Evolutionary conservation across 1,284 basidiomycete species (phyloP).

Genomic region (Trametes sp.): DNA sequence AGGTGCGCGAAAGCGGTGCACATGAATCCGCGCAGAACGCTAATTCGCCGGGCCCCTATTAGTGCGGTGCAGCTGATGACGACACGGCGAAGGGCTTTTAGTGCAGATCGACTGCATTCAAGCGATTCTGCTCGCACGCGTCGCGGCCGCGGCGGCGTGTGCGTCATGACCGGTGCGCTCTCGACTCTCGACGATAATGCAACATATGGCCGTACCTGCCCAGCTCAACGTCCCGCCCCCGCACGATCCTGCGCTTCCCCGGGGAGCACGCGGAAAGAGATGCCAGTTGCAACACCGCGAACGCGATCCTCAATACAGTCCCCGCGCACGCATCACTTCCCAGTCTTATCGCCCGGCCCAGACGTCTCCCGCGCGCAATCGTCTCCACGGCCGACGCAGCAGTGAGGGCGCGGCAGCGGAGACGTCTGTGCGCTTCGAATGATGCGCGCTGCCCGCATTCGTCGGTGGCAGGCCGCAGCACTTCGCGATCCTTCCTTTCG

Average conservation of each 20-base stretch:
- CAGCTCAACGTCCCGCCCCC: background rate
- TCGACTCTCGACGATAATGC: slow-evolving; percentile 6
- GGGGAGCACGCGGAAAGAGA: background rate
- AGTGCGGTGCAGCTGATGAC: slow-evolving; percentile 10
- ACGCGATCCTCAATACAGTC: background rate
- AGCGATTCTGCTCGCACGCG: too few relatives aligned
- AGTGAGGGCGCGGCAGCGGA: slow-evolving; percentile 6
- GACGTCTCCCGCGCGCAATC: slow-evolving; percentile 12
- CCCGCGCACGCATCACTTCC: background rate
- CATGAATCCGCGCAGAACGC: slow-evolving; percentile 1
- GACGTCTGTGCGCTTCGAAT: slow-evolving; percentile 14
- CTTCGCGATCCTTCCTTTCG: slow-evolving; percentile 12
- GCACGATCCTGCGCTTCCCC: background rate
- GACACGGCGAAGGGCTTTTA: too few relatives aligned
- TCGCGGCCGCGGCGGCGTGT: too few relatives aligned
- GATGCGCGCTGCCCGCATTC: slow-evolving; percentile 16
- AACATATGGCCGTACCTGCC: background rate
- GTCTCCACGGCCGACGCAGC: slow-evolving; percentile 2
- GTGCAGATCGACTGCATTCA: slow-evolving; percentile 1
- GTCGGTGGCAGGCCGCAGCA: background rate
- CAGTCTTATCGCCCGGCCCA: slow-evolving; percentile 11
- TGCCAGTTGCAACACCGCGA: slow-evolving; percentile 21
- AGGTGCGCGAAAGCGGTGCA: slow-evolving; percentile 14
- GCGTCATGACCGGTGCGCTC: slow-evolving; percentile 2
- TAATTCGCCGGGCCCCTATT: slow-evolving; percentile 1